Conservation (phyloP, 768 basidiomycete species). For the Boletus vermiculosoides region DNA sequence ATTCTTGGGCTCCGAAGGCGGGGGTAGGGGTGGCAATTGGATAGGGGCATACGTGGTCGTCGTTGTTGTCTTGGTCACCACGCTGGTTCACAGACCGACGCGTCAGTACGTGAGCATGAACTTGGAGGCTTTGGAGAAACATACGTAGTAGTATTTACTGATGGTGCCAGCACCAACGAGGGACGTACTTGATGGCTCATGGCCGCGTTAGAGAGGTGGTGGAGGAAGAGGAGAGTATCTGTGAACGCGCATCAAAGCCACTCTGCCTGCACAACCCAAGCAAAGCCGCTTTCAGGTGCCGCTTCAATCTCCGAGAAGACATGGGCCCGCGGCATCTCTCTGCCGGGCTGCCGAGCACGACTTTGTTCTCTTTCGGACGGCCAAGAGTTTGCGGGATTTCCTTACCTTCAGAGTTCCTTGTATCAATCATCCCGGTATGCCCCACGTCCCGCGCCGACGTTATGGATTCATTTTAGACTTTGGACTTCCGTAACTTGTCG, state of each 20-base stretch:
- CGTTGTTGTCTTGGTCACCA: constrained; percentile 89
- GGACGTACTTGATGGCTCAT: constrained; percentile 70
- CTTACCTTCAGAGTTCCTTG: background rate
- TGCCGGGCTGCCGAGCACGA: constrained; percentile 23
- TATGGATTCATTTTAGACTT: background rate
- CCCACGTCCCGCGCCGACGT: background rate
- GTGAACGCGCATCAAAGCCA: constrained; percentile 35
- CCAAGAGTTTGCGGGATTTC: background rate
- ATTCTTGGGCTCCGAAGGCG: constrained; percentile 70
- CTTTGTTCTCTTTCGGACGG: constrained; percentile 14
- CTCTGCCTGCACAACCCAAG: constrained; percentile 33
- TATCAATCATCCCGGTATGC: background rate
- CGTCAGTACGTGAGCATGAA: constrained; percentile 18
- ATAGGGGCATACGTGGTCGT: constrained; percentile 91
- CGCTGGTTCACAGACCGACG: constrained; percentile 44
- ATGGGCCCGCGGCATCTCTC: constrained; percentile 13
- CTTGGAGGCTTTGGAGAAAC: constrained; percentile 26
- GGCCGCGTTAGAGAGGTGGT: constrained; percentile 33
- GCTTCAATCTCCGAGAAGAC: constrained; percentile 22
- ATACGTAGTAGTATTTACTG: constrained; percentile 83
- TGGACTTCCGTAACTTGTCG: background rate
- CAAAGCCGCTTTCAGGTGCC: constrained; percentile 25
- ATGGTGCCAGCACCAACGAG: constrained; percentile 69
- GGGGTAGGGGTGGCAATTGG: constrained; percentile 69
- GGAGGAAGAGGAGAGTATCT: constrained; percentile 22